phyloP scores from a whole-genome alignment of 768 basidiomycete genomes.

The Mycena maculata region DNA sequence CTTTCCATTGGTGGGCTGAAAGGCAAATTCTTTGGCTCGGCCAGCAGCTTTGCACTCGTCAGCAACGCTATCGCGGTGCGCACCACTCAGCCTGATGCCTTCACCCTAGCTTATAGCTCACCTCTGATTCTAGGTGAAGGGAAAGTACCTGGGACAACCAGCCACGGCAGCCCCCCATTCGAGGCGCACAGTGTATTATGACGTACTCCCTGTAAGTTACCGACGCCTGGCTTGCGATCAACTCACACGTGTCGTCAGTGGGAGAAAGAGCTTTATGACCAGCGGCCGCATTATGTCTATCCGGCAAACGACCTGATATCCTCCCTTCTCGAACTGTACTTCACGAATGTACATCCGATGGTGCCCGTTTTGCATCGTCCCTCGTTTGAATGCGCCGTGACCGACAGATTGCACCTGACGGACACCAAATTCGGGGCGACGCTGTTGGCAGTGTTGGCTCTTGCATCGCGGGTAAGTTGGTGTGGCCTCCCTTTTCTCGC shows the following conservation, averaged over 20 bases:
- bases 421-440: conserved; percentile 55
- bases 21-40: conserved; percentile 6
- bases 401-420: conserved; percentile 46
- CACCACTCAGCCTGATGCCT: background rate
- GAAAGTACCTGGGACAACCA: conserved; percentile 4
- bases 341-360: conserved; percentile 52
- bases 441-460: conserved; percentile 63
- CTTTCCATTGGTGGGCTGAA: background rate
- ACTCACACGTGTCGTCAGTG: conserved; percentile 13
- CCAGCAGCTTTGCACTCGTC: conserved; percentile 23
- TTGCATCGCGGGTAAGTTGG: conserved; percentile 57
- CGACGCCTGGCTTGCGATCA: background rate
- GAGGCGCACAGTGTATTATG: conserved; percentile 11
- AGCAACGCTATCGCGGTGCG: conserved; percentile 24
- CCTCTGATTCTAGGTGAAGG: conserved; percentile 13
- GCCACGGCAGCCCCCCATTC: background rate
- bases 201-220: conserved; percentile 16
- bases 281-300: conserved; percentile 38
- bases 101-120: background rate
- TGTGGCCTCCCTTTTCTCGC: conserved; percentile 36
- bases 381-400: conserved; percentile 27
- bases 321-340: conserved; percentile 61
- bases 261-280: conserved; percentile 22
- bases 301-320: conserved; percentile 51
- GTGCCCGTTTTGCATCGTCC: conserved; percentile 54